Base-by-base conservation (phyloP, 2,329 filamentous ascomycete genomes). In the Xylaria sp. region DNA sequence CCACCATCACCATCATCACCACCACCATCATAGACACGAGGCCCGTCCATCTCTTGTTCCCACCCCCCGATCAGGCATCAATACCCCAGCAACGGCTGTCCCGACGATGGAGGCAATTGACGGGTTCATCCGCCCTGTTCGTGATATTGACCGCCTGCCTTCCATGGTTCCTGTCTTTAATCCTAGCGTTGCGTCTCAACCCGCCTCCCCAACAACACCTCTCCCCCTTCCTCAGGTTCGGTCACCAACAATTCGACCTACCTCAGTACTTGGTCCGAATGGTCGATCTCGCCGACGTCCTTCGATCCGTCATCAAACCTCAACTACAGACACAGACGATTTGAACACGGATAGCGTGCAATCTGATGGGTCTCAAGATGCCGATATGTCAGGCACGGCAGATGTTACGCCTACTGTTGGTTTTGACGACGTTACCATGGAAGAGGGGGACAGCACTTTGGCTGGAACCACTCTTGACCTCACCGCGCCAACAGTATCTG, bases 321-420 rank as follows among this genome's bases (percentile, higher is more conserved):
- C 95, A 20, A 96, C 92, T n/a, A 92, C 90, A 6, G 95, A 97
- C 73, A 89, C 91, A 8, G 94, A 98, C 76, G 95, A 98, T 79
- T 87, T 92, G 71, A 93, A 94, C 76, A 90, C 90, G 12, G 95
- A 98, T 71, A 94, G 95, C 75, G 89, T 91, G 76, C 88, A 89
- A 20, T 92, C 91, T n/a, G 92, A 94, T 74, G 91, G 91, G 74
- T 91, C 92, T 25, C 88, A 90, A 20, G 91, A 93, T 79, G 88
- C 90, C 41, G 92, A 94, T 64, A 92, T 94, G 81, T 89, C 95
- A 67, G 92, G 92, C 3, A 92, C 94, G 31, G 88, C 91, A 20
- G 94, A 94, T 71, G 91, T 97, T 18, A 92, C 94, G 76, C 90
- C 91, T 15, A 87, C 92, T 48, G 94, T 98, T 74, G 92, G 92